Evolutionary conservation across 306 rosid genomes (phyloP).

Genomic region (Mucuna pruriens): DNA sequence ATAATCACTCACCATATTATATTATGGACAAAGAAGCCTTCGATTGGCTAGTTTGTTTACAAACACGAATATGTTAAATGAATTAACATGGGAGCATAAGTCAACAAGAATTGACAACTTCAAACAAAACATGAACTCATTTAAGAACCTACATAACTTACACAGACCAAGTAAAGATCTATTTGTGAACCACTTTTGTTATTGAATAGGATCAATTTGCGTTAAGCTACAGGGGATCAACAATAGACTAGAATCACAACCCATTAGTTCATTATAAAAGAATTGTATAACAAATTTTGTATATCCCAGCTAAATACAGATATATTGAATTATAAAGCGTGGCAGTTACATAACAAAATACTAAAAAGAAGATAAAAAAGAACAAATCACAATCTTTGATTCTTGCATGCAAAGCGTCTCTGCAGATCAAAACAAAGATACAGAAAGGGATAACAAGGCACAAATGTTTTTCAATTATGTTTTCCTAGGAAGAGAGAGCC

Average conservation of each 20-base stretch:
- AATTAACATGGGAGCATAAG: neutral
- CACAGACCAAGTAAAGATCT: neutral
- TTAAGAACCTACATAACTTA: neutral
- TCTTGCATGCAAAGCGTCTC: neutral
- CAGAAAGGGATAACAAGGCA: neutral
- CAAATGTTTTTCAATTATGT: neutral
- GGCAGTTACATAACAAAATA: conserved; percentile 26
- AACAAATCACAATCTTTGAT: conserved; percentile 39
- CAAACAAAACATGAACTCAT: neutral
- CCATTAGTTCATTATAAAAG: conserved; percentile 31
- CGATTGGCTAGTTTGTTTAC: no score
- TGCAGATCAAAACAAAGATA: conserved; percentile 2
- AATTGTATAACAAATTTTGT: conserved; percentile 30
- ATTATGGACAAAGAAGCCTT: no score
- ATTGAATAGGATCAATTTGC: neutral
- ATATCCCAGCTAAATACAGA: conserved; percentile 42
- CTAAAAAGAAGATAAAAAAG: neutral
- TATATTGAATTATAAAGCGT: conserved; percentile 10
- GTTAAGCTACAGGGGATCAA: neutral
- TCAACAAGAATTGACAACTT: neutral
- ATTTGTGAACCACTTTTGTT: neutral
- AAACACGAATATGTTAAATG: no score
- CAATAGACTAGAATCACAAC: conserved; percentile 17
- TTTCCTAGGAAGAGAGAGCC: conserved; percentile 22
- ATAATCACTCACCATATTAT: no score